Percentiles rank a stretch among this genome's conserved stretches.
Conservation (phyloP, 179 eudicot species). For the Dionaea muscipula region DNA sequence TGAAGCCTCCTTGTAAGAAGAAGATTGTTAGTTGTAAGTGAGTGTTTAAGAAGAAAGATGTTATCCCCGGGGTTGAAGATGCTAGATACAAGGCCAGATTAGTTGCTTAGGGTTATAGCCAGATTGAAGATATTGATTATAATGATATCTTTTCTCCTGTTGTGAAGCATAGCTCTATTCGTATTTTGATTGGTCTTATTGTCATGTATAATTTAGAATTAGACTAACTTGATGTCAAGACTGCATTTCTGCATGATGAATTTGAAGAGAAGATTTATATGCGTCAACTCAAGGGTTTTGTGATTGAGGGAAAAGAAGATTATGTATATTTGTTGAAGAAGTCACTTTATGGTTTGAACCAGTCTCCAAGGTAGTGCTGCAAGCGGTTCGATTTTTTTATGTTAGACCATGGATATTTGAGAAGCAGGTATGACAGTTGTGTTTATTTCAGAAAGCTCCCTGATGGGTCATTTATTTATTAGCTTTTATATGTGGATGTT, state of each 20-base stretch:
- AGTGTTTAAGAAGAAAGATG: background rate
- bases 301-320: constrained; percentile 8
- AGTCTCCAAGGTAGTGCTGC: constrained; percentile 3
- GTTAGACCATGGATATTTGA: background rate
- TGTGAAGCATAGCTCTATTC: constrained; percentile 1
- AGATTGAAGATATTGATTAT: background rate
- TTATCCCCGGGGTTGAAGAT: constrained; percentile 1
- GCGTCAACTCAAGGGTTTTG: background rate
- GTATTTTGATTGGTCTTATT: background rate
- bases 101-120: background rate
- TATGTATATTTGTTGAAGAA: background rate
- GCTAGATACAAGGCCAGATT: constrained; percentile 3
- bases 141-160: constrained; percentile 5
- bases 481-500: constrained; percentile 3
- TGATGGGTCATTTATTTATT: background rate
- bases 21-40: background rate
- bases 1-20: background rate
- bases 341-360: constrained; percentile 5
- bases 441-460: background rate
- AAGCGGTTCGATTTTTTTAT: constrained; percentile 8
- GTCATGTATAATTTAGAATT: background rate
- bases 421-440: background rate
- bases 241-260: constrained; percentile 4
- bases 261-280: constrained; percentile 1
- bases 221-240: constrained; percentile 6